Base-by-base conservation (phyloP, 352 stramenopile genomes). In the Phytophthora ohioensis region DNA sequence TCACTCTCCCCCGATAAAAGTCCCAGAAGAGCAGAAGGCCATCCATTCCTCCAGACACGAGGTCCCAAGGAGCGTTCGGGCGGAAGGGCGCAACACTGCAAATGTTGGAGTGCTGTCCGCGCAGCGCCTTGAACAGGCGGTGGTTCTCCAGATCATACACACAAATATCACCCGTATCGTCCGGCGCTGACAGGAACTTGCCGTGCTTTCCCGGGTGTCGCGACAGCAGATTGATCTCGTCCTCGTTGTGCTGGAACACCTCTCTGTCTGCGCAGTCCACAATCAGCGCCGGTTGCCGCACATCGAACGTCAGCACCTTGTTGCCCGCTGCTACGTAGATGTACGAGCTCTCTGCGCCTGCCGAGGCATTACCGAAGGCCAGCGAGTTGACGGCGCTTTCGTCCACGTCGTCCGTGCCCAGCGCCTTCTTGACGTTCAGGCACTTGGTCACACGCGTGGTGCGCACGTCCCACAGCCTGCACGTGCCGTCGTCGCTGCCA, bases 11-110 rank as follows among this genome's bases (percentile, higher is more conserved):
- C 5, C 82, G 82, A 31, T 73, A 88, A 67, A 94, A 87, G 56
- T 94, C 87, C 87, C 87, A 94, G 71, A 92, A 94, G 43, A 87
- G 64, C 31, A 94, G 59, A 32, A 87, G 52, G 41, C 87, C 84
- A 53, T 94, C 87, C 69, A 92, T 82, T 17, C 84, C 87, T 11
- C 84, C 82, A 2, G 87, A 91, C 27, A 92, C 83, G 8, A 94
- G 69, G 58, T 94, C 87, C 82, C 85, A 94, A 21, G 84, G 78
- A 54, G 80, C 81, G 41, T 90, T 88, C 11, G 87, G 84, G 41
- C 84, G 87, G 57, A 94, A 94, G 27, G 75, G 79, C 42, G 87
- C 87, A 11, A 53, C 62, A 64, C 84, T 91, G 66, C 84, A 92
- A 52, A 94, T 82, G 53, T 92, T 94, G 10, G 59, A 65, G 66